Conservation (phyloP, 2,329 filamentous ascomycete genomes). For the Mollisia scopiformis region DNA sequence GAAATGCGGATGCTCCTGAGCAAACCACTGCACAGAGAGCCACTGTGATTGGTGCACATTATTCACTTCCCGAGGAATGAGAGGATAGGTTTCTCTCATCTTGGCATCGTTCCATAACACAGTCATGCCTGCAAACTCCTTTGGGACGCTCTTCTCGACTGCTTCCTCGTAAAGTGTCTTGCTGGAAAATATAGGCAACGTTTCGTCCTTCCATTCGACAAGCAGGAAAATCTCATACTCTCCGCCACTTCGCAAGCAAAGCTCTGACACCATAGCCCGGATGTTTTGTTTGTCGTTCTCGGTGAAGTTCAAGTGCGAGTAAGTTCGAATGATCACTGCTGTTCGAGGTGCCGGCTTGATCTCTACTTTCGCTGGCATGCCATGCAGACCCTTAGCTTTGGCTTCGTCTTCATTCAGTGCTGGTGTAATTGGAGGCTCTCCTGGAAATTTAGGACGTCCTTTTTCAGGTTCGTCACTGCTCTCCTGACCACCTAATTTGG, state of each 20-base stretch:
- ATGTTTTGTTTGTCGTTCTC: slow-evolving; percentile 80
- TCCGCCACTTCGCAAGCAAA: slow-evolving; percentile 74
- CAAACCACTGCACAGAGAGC: slow-evolving; percentile 76
- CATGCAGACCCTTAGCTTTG: slow-evolving; percentile 4
- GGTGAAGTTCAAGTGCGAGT: slow-evolving; percentile 74
- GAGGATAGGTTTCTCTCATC: slow-evolving; percentile 77
- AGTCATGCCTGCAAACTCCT: slow-evolving; percentile 71
- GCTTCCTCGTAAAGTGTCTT: slow-evolving; percentile 60
- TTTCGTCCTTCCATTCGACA: slow-evolving; percentile 73
- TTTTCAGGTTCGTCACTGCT: not conserved
- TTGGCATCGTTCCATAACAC: slow-evolving; percentile 75
- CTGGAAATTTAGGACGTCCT: not conserved
- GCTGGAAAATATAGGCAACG: slow-evolving; percentile 61
- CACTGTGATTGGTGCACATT: slow-evolving; percentile 37
- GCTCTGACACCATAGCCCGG: slow-evolving; percentile 77
- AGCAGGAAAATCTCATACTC: slow-evolving; percentile 82
- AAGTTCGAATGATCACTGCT: slow-evolving; percentile 76
- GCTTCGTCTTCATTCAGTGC: not conserved
- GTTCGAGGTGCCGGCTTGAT: slow-evolving; percentile 51
- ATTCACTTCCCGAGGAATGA: slow-evolving; percentile 57
- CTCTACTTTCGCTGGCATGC: slow-evolving; percentile 2
- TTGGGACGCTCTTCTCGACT: slow-evolving; percentile 64
- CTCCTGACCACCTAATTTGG: no score
- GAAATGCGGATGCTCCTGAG: slow-evolving; percentile 67
- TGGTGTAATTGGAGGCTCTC: not conserved